Percentiles rank a stretch among this genome's conserved stretches.
Conservation (phyloP, 225 moss, liverwort and hornwort genomes). For the Neckera pumila region DNA sequence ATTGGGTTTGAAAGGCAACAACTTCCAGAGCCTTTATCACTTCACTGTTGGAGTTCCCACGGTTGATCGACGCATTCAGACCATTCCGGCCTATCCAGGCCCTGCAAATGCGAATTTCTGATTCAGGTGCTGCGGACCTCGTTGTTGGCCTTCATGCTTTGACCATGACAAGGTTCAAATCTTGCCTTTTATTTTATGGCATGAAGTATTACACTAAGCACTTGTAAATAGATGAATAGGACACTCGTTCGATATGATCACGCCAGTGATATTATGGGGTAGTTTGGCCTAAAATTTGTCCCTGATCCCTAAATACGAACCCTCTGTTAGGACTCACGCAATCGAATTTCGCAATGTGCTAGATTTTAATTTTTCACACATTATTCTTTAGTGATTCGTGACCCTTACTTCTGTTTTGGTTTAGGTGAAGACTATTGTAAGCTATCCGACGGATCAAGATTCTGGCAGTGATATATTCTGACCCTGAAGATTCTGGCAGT, state of each 20-base stretch:
- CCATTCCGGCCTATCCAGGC: conserved; percentile 61
- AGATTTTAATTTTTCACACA: background rate
- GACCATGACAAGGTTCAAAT: background rate
- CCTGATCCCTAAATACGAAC: background rate
- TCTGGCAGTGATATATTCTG: background rate
- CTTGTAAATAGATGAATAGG: background rate
- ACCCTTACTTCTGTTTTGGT: background rate
- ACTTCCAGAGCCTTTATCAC: conserved; percentile 74
- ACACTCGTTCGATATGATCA: background rate
- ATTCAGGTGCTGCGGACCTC: background rate
- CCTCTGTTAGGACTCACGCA: background rate
- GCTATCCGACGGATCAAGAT: background rate
- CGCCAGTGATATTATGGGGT: background rate
- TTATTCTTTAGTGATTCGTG: background rate
- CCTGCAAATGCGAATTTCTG: conserved; percentile 34
- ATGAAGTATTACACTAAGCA: background rate
- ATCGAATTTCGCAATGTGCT: background rate
- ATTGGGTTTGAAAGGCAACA: conserved; percentile 44
- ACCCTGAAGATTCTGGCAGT: background rate
- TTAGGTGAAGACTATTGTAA: background rate
- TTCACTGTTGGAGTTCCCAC: conserved; percentile 73
- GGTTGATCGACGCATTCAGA: conserved; percentile 58
- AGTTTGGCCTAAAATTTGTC: background rate
- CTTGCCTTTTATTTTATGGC: background rate
- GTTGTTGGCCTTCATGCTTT: background rate